Conservation (phyloP, 225 moss, liverwort and hornwort genomes). For the Bryoerythrophyllum caledonicum region DNA sequence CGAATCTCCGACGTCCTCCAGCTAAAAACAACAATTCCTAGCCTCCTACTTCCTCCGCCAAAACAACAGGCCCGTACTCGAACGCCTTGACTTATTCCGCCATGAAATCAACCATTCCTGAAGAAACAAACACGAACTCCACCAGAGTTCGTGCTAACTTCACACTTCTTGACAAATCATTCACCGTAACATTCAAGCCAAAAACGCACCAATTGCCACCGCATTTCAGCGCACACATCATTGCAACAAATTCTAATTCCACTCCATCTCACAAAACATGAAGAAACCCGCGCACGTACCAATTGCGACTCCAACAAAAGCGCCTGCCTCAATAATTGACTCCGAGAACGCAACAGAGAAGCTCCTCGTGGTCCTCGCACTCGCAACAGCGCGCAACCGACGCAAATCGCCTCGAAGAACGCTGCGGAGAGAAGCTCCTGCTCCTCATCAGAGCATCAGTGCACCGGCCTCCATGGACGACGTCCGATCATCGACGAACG, state of each 20-base stretch:
- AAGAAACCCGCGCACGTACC: no score
- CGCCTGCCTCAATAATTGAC: constrained; percentile 9
- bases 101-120: not conserved
- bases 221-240: not conserved
- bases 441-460: not conserved
- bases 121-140: not conserved
- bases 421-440: not conserved
- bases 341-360: not conserved
- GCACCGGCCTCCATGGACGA: constrained; percentile 22
- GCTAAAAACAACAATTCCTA: not conserved
- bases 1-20: constrained; percentile 9
- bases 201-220: constrained; percentile 13
- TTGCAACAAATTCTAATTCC: not conserved
- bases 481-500: not conserved
- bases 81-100: constrained; percentile 13
- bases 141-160: not conserved
- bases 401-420: not conserved
- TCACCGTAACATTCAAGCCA: not conserved
- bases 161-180: not conserved
- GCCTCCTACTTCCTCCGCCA: not conserved
- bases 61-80: not conserved
- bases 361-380: not conserved
- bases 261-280: not conserved
- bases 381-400: not conserved
- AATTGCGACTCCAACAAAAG: not conserved